Percentiles rank a stretch among this genome's conserved stretches.
These are phyloP conservation scores for Nidularia pulvinata DNA, from an alignment of 768 basidiomycete species.

Conservation along the genomic window DNA sequence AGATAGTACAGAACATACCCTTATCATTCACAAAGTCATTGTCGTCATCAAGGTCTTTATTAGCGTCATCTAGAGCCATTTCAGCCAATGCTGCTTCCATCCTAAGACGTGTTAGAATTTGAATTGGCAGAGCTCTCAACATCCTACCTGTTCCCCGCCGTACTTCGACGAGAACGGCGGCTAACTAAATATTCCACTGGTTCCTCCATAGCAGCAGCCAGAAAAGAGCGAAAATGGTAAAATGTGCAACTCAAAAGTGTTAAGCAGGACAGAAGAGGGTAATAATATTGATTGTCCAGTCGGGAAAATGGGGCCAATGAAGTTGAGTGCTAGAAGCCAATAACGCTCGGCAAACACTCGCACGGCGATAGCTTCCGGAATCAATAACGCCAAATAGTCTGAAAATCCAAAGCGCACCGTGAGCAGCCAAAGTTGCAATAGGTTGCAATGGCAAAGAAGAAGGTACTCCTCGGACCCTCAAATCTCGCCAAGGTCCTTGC, in stretches of 20 bases:
- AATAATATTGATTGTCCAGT: no score
- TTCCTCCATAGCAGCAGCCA: slow-evolving; percentile 11
- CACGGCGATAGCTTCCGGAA: no score
- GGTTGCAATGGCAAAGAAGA: slow-evolving; percentile 6
- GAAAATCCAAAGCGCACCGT: not conserved
- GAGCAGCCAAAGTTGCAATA: not conserved
- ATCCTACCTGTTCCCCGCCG: slow-evolving; percentile 74
- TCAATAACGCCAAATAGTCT: no score
- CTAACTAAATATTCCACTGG: slow-evolving; percentile 45
- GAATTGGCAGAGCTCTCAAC: not conserved
- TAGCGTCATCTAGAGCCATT: slow-evolving; percentile 53
- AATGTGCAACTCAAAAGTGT: no score
- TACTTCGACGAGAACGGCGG: slow-evolving; percentile 68
- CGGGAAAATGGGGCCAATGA: no score
- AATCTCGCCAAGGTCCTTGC: slow-evolving; percentile 51
- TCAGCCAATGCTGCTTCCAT: slow-evolving; percentile 82
- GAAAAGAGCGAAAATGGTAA: no score
- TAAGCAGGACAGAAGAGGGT: no score
- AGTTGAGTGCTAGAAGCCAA: no score
- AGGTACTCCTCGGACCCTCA: slow-evolving; percentile 8
- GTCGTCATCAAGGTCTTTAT: slow-evolving; percentile 71
- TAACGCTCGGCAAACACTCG: no score
- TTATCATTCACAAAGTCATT: slow-evolving; percentile 67
- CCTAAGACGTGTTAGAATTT: slow-evolving; percentile 26
- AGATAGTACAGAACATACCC: slow-evolving; percentile 34